A percentile compares a stretch with the other conserved stretches of the same genome.
These are phyloP conservation scores for Parastagonospora avenae DNA, from an alignment of 2,329 filamentous ascomycete genomes.

Conservation along the genomic window DNA sequence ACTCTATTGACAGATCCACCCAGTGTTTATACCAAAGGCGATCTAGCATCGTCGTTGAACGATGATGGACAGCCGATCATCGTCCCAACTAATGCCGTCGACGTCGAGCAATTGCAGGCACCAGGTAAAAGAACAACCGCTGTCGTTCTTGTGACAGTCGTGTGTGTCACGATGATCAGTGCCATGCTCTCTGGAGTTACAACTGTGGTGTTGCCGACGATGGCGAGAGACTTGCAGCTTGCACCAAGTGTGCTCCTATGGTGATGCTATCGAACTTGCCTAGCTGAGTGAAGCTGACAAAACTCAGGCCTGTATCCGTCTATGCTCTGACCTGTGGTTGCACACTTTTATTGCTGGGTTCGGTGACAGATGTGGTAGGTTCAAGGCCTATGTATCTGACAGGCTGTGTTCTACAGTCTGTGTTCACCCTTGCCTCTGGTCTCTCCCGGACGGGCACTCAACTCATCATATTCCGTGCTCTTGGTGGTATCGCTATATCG, in stretches of 20 bases:
- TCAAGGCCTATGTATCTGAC: constrained; percentile 53
- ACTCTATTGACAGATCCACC: constrained; percentile 17
- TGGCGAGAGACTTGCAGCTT: constrained; percentile 42
- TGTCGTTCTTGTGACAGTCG: constrained; percentile 31
- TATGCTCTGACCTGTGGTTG: constrained; percentile 54
- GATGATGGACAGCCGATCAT: constrained; percentile 21
- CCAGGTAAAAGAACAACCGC: constrained; percentile 33
- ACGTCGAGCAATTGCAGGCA: constrained; percentile 15
- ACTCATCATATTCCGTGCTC: constrained; percentile 55
- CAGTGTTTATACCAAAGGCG: constrained; percentile 17
- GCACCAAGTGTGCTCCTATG: constrained; percentile 34
- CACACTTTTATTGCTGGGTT: constrained; percentile 56
- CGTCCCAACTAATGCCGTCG: constrained; percentile 11
- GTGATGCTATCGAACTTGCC: constrained; percentile 10
- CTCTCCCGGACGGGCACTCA: constrained; percentile 44
- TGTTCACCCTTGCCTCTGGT: constrained; percentile 55
- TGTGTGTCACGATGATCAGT: constrained; percentile 34
- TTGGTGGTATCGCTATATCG: constrained; percentile 53
- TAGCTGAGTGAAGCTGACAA: background rate
- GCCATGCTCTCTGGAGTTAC: constrained; percentile 46
- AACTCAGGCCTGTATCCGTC: constrained; percentile 44
- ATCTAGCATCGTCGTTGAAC: constrained; percentile 5
- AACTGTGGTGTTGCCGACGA: constrained; percentile 50
- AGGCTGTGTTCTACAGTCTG: constrained; percentile 52
- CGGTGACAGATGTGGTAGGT: constrained; percentile 59